These are phyloP conservation scores for Kodamaea alishanica DNA, from an alignment of 1,139 yeast genomes.

Conservation along the genomic window DNA sequence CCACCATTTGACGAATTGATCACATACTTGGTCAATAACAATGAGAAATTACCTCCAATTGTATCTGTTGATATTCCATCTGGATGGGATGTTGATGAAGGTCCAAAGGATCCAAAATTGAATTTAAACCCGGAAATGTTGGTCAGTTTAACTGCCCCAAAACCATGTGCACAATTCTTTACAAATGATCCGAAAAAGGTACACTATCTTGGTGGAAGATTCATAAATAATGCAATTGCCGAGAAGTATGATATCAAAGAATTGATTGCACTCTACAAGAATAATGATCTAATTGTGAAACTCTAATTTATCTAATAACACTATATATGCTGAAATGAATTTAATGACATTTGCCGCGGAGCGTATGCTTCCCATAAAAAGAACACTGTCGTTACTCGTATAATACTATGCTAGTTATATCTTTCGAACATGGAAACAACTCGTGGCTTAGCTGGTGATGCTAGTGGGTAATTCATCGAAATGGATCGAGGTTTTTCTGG, in stretches of 20 bases:
- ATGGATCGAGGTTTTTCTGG: too few relatives aligned
- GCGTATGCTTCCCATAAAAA: too few relatives aligned
- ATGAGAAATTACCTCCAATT: constrained; percentile 47
- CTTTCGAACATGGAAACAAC: too few relatives aligned
- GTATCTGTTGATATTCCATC: constrained; percentile 90
- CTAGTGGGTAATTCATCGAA: too few relatives aligned
- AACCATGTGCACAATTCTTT: constrained; percentile 68
- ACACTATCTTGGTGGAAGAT: constrained; percentile 91
- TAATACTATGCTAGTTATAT: too few relatives aligned
- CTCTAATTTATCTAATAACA: constrained; percentile 7
- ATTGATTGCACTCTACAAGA: constrained; percentile 28
- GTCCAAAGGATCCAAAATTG: constrained; percentile 46
- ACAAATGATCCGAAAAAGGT: constrained; percentile 24
- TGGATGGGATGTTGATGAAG: constrained; percentile 94
- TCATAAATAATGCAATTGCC: constrained; percentile 65
- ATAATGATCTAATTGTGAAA: constrained; percentile 38
- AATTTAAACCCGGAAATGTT: constrained; percentile 60
- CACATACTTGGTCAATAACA: constrained; percentile 35
- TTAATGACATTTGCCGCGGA: constrained; percentile 2
- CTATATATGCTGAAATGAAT: constrained; percentile 2
- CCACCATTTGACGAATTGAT: constrained; percentile 70
- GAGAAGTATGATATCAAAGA: constrained; percentile 64
- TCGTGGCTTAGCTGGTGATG: too few relatives aligned
- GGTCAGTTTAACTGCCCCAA: constrained; percentile 89
- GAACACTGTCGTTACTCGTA: too few relatives aligned